Base-by-base conservation (phyloP, 148 eudicot species). In the Polygonum maritimum region DNA sequence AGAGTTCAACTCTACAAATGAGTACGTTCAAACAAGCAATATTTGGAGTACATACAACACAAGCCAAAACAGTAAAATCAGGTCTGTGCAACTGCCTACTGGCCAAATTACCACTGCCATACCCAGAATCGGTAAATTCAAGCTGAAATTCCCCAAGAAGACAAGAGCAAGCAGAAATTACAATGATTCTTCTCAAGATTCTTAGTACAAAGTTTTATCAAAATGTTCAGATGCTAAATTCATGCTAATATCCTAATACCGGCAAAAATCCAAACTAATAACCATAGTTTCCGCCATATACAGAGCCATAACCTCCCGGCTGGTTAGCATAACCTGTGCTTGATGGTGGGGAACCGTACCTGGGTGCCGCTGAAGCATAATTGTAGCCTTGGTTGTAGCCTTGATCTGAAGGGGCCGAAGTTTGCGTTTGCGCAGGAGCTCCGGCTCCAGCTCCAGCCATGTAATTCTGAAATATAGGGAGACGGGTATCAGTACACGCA, bases 361-460 rank as follows among this genome's bases (percentile, higher is more conserved):
- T 74, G 0, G 84, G 62, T 16, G 84, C 85, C 47, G 88, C 85
- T n/a, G 84, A 44, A 60, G 69, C 38, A 74, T 88, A 91, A 73
- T 81, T 81, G 55, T 93, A 93, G 52, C 86, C 88, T 83, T 90
- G 87, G 76, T 79, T 82, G 77, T 82, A 85, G 13, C 69, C 69
- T 60, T 85, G 98, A 18, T 91, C 98, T 8, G 87, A 11, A 4
- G 89, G 70, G 1, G 80, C 86, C 38, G 77, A 83, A 38, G 88
- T 31, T 74, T 89, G 98, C 60, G 80, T 41, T 78, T 80, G 89
- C 5, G 86, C 44, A 35, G 80, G 71, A 3, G 81, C 88, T 22
- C 70, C 93, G 2, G 81, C 88, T 22, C 70, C 93, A 45, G 98
- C 98, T 31, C 89, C 94, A 22, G 96, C 91, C 91, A 93, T 89